Evolutionary conservation across 73 alveolate genomes (phyloP), one percentile per base, ranked within the genome.

Genomic region (Paramecium primaurelia): DNA sequence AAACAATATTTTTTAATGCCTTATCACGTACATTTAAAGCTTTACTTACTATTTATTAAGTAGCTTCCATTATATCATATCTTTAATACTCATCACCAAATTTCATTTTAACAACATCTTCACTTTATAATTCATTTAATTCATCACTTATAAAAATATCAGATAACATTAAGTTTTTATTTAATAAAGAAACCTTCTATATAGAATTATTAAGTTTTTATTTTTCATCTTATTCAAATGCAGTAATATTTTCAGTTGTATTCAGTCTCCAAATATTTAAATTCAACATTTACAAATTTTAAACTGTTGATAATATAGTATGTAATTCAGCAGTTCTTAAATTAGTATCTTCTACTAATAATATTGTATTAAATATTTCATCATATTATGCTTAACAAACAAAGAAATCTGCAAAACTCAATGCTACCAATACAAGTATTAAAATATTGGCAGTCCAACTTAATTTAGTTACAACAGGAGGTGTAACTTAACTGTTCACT

Each of bases 351-450:
- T 38, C 54, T 0, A 89, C 71, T 18, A 89, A 71, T 26, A 40
- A 18, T 1, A 89, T 83, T 38, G 86, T 89, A 25, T 73, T 28
- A 38, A 40, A 71, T 10, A 89, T 89, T n/a, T 89, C 91, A 71
- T 89, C 84, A 47, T 45, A 89, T 71, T 89, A 14, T 45, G 58
- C 75, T 34, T 44, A 22, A 51, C 88, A 40, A 34, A 89, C 44
- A 40, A 89, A 89, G 36, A 58, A 89, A 73, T 89, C 94, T n/a
- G 75, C 73, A 71, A 89, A 89, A n/a, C 88, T 49, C 18, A 89
- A 71, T 40, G 88, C 38, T 22, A 89, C 88, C 38, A 89, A 51
- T 28, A 73, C 84, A 6, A 89, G 32, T 9, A 71, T 83, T 59
- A 89, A 83, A 10, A 89, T 60, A 71, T 71, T 89, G 9, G 94